These are phyloP conservation scores for Skeletonema tropicum DNA, from an alignment of 108 stramenopile species.

Conservation along the genomic window DNA sequence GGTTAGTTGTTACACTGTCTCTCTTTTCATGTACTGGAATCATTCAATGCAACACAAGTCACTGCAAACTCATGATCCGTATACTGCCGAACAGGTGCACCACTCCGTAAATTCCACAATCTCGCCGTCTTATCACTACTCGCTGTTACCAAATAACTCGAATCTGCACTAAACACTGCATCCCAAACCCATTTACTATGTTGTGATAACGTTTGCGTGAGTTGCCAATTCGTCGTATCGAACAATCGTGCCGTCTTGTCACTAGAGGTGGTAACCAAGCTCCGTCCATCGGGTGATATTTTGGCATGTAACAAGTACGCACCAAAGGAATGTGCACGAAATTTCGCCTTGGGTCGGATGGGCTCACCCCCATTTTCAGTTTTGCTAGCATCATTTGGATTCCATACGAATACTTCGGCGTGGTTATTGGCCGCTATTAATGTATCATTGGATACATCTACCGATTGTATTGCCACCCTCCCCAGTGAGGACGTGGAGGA, in stretches of 20 bases:
- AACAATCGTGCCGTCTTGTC: conserved; percentile 93
- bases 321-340: conserved; percentile 80
- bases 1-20: neutral
- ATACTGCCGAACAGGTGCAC: conserved; percentile 91
- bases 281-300: conserved; percentile 83
- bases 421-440: conserved; percentile 87
- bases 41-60: conserved; percentile 97
- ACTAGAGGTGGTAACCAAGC: conserved; percentile 91
- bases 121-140: conserved; percentile 90
- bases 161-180: conserved; percentile 96
- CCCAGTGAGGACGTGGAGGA: conserved; percentile 52
- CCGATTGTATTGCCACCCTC: conserved; percentile 80
- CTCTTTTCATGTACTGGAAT: conserved; percentile 62
- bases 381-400: conserved; percentile 50
- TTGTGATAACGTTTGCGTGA: conserved; percentile 71
- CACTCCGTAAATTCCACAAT: conserved; percentile 94
- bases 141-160: conserved; percentile 94
- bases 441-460: conserved; percentile 85
- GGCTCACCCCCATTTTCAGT: conserved; percentile 22
- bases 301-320: conserved; percentile 79
- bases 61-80: conserved; percentile 93
- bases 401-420: conserved; percentile 89
- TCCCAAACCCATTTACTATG: conserved; percentile 98
- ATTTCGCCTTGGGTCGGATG: conserved; percentile 59
- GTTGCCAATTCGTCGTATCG: conserved; percentile 83